Percentiles rank a stretch among this genome's conserved stretches.
These are phyloP conservation scores for Porodaedalea pini DNA, from an alignment of 1,284 basidiomycete species.

Conservation along the genomic window DNA sequence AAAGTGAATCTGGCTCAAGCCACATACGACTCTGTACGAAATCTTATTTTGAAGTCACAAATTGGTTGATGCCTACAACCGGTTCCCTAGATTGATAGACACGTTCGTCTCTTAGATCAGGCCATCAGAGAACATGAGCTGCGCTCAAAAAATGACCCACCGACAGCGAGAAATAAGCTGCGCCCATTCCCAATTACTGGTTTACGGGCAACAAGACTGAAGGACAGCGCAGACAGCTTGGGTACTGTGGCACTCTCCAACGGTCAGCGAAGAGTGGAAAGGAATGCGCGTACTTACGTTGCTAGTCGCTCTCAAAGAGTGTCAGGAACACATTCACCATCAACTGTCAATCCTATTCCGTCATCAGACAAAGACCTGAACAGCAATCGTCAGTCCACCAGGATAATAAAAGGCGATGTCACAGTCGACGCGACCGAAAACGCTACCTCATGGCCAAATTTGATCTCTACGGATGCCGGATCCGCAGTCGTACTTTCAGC, in stretches of 20 bases:
- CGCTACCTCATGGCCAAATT: too few relatives aligned
- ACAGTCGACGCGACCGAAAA: too few relatives aligned
- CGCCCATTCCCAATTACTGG: background rate
- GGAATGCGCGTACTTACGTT: background rate
- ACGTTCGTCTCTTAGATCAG: conserved; percentile 69
- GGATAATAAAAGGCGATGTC: conserved; percentile 3
- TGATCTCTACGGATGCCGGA: background rate
- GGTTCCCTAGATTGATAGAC: conserved; percentile 54
- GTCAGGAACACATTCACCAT: background rate
- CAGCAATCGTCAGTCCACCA: too few relatives aligned
- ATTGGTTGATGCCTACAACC: conserved; percentile 21
- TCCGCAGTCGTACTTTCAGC: background rate
- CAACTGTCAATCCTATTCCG: background rate
- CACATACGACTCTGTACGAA: conserved; percentile 59
- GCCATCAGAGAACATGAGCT: conserved; percentile 61
- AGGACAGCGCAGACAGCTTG: background rate
- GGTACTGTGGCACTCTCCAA: background rate
- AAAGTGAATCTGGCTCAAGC: conserved; percentile 71
- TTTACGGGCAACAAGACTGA: background rate
- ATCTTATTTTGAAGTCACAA: background rate
- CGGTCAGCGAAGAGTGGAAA: background rate
- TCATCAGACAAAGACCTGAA: background rate
- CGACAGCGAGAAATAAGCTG: background rate
- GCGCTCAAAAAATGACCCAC: background rate
- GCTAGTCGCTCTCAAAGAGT: background rate